These are phyloP conservation scores for Microsporum ferrugineum DNA, from an alignment of 2,329 filamentous ascomycete genomes.

Conservation along the genomic window DNA sequence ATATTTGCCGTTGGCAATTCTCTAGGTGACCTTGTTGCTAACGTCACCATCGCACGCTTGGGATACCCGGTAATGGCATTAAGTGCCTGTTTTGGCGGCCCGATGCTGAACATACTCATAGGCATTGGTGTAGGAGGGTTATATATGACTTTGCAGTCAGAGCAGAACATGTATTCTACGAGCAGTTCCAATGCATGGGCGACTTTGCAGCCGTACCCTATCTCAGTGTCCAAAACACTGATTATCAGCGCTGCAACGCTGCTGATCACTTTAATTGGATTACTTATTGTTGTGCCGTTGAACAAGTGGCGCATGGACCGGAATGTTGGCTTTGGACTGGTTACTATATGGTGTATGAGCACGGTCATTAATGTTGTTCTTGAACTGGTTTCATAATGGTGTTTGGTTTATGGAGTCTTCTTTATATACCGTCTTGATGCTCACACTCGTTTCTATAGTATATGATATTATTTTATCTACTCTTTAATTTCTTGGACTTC, in stretches of 20 bases:
- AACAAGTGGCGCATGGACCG: conserved; percentile 79
- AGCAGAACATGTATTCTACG: conserved; percentile 63
- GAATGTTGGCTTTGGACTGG: conserved; percentile 68
- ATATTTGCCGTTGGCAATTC: conserved; percentile 96
- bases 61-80: conserved; percentile 95
- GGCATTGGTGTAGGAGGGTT: conserved; percentile 86
- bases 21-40: conserved; percentile 82
- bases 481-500: not conserved
- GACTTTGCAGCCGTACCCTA: conserved; percentile 53
- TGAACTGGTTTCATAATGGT: conserved; percentile 43
- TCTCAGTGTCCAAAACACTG: conserved; percentile 73
- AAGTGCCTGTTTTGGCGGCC: conserved; percentile 93
- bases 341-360: conserved; percentile 68
- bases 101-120: conserved; percentile 92
- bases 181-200: conserved; percentile 33
- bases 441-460: not conserved
- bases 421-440: not conserved
- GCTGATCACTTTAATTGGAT: conserved; percentile 62
- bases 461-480: not conserved
- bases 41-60: conserved; percentile 84
- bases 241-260: conserved; percentile 77
- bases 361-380: conserved; percentile 72
- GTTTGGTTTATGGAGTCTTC: not conserved
- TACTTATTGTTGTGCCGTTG: conserved; percentile 70
- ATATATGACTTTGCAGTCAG: conserved; percentile 75